phyloP scores from a whole-genome alignment of 23 red algal species.

The Rhodosorus marinus region DNA sequence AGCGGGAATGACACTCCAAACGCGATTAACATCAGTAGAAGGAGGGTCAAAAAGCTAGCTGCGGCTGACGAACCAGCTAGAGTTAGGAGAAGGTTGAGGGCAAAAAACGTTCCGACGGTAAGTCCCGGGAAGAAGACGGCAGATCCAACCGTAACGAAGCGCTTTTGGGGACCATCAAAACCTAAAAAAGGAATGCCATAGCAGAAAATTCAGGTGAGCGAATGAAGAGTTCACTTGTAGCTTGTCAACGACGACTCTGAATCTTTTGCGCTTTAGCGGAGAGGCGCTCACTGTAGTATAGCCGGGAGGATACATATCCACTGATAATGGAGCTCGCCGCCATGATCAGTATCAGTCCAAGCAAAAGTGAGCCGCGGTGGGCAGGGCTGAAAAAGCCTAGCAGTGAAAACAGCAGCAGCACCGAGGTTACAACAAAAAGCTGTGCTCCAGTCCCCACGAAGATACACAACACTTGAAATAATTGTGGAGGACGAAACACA shows the following conservation, averaged over 20 bases:
- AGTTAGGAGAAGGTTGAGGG: constrained; percentile 76
- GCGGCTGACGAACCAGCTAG: constrained; percentile 45
- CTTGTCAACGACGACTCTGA: too few relatives aligned
- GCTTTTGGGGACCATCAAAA: too few relatives aligned
- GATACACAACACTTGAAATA: constrained; percentile 39
- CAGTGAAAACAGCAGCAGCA: constrained; percentile 65
- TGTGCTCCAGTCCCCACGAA: constrained; percentile 75
- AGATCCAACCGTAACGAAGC: constrained; percentile 64
- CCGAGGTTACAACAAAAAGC: constrained; percentile 43
- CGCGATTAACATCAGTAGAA: constrained; percentile 69
- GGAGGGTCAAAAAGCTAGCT: constrained; percentile 72
- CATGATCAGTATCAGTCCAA: constrained; percentile 72
- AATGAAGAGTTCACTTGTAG: too few relatives aligned
- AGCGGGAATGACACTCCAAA: constrained; percentile 85
- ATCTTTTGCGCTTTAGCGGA: constrained; percentile 35
- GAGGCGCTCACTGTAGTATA: constrained; percentile 42
- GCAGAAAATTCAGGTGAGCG: too few relatives aligned
- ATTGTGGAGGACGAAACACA: constrained; percentile 72
- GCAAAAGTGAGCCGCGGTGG: constrained; percentile 82
- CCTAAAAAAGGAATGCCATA: too few relatives aligned
- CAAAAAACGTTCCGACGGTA: constrained; percentile 57
- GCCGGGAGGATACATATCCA: constrained; percentile 67
- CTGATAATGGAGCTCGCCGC: constrained; percentile 31
- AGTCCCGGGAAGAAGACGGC: constrained; percentile 75
- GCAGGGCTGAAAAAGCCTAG: constrained; percentile 87